Percentiles rank a stretch among this genome's conserved stretches.
Conservation (phyloP, 2,329 filamentous ascomycete genomes). For the Peltaster fructicola region DNA sequence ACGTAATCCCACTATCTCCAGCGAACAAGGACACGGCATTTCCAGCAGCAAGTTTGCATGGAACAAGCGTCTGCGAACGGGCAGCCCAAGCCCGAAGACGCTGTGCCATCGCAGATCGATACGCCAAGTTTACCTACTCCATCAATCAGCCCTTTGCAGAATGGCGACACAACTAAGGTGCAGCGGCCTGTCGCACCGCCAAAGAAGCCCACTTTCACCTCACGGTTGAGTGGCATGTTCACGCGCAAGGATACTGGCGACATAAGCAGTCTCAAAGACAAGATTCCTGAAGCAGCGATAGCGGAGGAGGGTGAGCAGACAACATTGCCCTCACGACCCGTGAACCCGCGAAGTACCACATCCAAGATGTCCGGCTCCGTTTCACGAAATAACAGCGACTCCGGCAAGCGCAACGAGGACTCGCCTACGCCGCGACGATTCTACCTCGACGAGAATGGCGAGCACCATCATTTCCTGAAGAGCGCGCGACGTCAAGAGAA, state of each 20-base stretch:
- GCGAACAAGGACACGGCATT: no score
- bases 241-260: conserved; percentile 18
- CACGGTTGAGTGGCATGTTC: conserved; percentile 26
- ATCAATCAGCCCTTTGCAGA: conserved; percentile 21
- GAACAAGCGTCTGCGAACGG: no score
- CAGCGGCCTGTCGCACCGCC: conserved; percentile 10
- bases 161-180: conserved; percentile 6
- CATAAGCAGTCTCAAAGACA: neutral
- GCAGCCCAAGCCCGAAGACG: no score
- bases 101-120: conserved; percentile 12
- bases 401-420: conserved; percentile 13
- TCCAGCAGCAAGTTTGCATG: no score
- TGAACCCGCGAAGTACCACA: no score
- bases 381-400: no score
- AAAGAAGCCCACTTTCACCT: conserved; percentile 23
- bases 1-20: no score
- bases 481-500: conserved; percentile 88
- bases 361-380: no score
- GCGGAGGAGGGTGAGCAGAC: no score
- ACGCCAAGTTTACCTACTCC: conserved; percentile 27
- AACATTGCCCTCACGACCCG: no score
- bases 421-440: conserved; percentile 32
- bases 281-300: conserved; percentile 1
- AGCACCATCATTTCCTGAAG: conserved; percentile 76
- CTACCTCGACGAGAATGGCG: conserved; percentile 43